These are phyloP conservation scores for Irpex sp. DNA, from an alignment of 1,284 basidiomycete species.

Conservation along the genomic window DNA sequence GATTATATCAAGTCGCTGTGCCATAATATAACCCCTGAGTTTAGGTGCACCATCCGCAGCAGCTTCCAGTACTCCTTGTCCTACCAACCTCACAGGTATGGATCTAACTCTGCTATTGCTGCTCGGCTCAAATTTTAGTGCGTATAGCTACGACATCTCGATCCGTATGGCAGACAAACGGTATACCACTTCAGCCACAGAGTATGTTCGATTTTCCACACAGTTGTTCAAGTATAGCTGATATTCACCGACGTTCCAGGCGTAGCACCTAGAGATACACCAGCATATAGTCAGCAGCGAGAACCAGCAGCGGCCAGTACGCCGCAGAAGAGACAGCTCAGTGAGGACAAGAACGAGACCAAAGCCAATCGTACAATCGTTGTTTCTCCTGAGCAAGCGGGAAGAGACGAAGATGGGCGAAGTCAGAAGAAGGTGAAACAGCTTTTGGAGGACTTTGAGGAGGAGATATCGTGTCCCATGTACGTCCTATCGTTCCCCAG, in stretches of 20 bases:
- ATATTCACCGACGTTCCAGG: not conserved
- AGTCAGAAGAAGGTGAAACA: conserved; percentile 17
- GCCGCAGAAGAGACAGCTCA: not conserved
- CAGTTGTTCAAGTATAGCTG: too few relatives aligned
- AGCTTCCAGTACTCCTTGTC: not conserved
- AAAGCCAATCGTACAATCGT: not conserved
- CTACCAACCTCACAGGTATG: not conserved
- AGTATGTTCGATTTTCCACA: not conserved
- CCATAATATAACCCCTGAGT: not conserved
- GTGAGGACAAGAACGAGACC: not conserved
- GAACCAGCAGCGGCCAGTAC: not conserved
- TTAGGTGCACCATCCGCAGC: not conserved
- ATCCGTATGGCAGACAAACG: not conserved
- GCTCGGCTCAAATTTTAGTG: not conserved
- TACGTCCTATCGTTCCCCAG: conserved; percentile 15
- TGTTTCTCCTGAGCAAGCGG: not conserved
- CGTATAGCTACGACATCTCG: not conserved
- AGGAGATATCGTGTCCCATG: conserved; percentile 32
- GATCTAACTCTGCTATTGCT: not conserved
- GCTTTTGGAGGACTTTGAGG: conserved; percentile 25
- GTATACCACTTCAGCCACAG: not conserved
- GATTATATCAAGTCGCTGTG: too few relatives aligned
- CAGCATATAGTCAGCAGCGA: not conserved
- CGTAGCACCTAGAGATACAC: too few relatives aligned
- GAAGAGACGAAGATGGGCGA: conserved; percentile 15